Evolutionary conservation across 306 rosid genomes (phyloP), one percentile per base, ranked within the genome.

Genomic region (Leucaena leucocephala): DNA sequence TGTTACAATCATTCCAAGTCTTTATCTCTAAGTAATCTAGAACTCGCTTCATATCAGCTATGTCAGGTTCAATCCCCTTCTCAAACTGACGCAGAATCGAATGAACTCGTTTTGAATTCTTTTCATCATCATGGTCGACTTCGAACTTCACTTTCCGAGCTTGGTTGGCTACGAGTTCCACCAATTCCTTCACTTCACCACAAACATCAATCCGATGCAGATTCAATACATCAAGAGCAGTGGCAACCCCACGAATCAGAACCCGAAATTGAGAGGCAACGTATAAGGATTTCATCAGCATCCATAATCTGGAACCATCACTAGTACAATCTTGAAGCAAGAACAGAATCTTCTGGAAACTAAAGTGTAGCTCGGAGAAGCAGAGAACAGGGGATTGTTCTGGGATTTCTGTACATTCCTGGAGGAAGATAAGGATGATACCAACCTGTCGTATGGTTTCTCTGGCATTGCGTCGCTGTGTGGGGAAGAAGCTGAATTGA

Each of bases 211-310:
- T 66, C 84, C 36, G 43, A 21, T 22, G 43, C 34, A 86, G 67
- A 2, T 87, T 89, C 27, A 84, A 61, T 34, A 86, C 90, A 10
- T 90, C 94, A 3, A 90, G 87, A 16, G 89, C 87, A 0, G 91
- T 86, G 7, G 94, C 80, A 0, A 90, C 14, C 1, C 78, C 80
- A 3, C 85, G 73, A 21, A 77, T 54, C 0, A 86, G 67, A 14
- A 72, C 17, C 70, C 80, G 21, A 2, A 87, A 84, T 15, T 87
- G 90, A 7, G 76, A 17, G 7, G 90, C 76, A 1, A 82, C 82
- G 34, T 80, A 65, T 52, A 79, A 83, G 5, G 82, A 82, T 68
- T 84, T 90, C 33, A 83, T 78, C 0, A 90, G 86, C 79, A 86
- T 73, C 87, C 81, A 90, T 38, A 90, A 35, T 76, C 79, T 55